Base-by-base conservation (phyloP, 345 rosid genomes). In the Dipteronia sinensis region DNA sequence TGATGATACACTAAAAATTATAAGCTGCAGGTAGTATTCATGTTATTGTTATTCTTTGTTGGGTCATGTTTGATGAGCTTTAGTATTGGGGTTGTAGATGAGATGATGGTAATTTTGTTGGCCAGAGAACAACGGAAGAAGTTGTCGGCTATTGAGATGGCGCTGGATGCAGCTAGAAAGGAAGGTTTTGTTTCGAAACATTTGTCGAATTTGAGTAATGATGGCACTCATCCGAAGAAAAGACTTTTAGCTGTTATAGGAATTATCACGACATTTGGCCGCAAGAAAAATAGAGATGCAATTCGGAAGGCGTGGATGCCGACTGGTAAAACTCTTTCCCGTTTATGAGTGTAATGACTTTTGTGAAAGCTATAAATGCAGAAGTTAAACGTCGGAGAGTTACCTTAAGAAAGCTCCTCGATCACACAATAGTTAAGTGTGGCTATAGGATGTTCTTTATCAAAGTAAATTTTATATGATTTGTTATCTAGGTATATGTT, bases 251-350 rank as follows among this genome's bases (percentile, higher is more conserved):
- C 81, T 53, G 87, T 84, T 66, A 65, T 84, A 63, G 89, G 89
- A 44, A 80, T 89, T 11, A 72, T 86, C 66, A 89, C 90, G 25
- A 84, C 84, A 8, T 87, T 86, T 77, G 92, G 92, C 49, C 82
- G 81, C 29, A 87, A 80, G 86, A 87, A 78, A 80, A 86, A 89
- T 73, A 82, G 89, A 79, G 88, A 84, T 86, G 89, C 90, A 29
- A 85, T 86, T 67, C 84, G 90, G 17, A 80, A 82, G 78, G 86
- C 90, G 10, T 87, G 90, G 92, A 86, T 87, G 90, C 85, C 84
- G 23, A 74, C 84, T 1, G 90, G 92, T 83, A 81, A 69, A 34
- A 38, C 64, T 70, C 23, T 19, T 67, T 67, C n/a, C 17, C 6
- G 3, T 23, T 56, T 15, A 25, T n/a, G 17, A 16, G 16, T 71